Base-by-base conservation (phyloP, 768 basidiomycete species). In the Boletales sp. region DNA sequence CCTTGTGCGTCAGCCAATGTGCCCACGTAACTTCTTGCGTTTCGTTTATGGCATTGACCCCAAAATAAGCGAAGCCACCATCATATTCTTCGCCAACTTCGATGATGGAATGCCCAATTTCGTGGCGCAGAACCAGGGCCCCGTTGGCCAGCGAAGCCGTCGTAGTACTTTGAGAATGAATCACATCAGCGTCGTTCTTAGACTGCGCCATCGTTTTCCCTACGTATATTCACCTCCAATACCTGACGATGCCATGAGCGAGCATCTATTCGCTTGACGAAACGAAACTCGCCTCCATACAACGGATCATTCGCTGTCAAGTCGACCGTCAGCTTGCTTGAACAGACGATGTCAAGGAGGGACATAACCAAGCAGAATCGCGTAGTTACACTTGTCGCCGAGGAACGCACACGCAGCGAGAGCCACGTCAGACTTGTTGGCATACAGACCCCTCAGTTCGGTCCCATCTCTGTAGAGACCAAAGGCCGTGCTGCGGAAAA, bases 1-100 rank as follows among this genome's bases (percentile, higher is more conserved):
- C 59, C 32, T 61, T 48, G 28, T 70, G 51, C 14, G 79, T 72
- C 44, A 90, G 72, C 89, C 89, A 91, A 53, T 88, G 83, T 0
- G 72, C 64, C 89, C 89, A 91, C 8, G 83, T 76, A 28, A 86
- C 59, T 25, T 70, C 47, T 10, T 66, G 64, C 31, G 68, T 57
- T 54, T 81, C 64, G 40, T 76, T 68, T 25, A 74, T 73, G 4
- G 85, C 78, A 58, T 91, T 87, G 33, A 76, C 73, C 14, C 88
- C 88, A 57, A 76, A 87, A 64, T 90, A 91, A 4, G 73, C 83
- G 53, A 67, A 81, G 5, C 86, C 88, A 12, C 87, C 88, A 55
- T 90, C 89, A 60, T 91, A 90, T 68, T 90, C 88, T 67, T 90
- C 89, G 5, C 89, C 89, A 17, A 88, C 83, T 8, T 80, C 70